A percentile compares a stretch with the other conserved stretches of the same genome.
Conservation (phyloP, 257 asterid species). For the Euphrasia confusa region DNA sequence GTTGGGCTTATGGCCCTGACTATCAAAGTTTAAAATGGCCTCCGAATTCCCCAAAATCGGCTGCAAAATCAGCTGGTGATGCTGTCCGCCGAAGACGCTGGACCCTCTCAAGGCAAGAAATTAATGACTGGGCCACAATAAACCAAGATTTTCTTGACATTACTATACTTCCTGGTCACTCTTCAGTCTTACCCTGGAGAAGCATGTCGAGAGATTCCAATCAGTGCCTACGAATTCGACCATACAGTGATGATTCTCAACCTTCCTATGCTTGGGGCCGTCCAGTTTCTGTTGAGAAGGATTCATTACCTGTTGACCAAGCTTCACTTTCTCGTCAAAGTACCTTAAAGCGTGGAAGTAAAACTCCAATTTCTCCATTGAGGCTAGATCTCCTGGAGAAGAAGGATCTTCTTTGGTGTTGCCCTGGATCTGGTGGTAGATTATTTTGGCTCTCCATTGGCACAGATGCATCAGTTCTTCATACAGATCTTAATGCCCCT, state of each 20-base stretch:
- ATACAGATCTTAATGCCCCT: constrained; percentile 78
- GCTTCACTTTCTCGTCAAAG: constrained; percentile 63
- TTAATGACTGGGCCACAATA: constrained; percentile 32
- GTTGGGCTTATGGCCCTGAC: constrained; percentile 71
- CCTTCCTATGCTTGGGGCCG: constrained; percentile 77
- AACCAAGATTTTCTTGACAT: constrained; percentile 39
- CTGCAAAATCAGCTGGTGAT: constrained; percentile 45
- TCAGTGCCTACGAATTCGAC: constrained; percentile 80
- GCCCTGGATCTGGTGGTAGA: constrained; percentile 68
- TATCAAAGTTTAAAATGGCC: constrained; percentile 57
- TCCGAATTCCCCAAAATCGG: constrained; percentile 50
- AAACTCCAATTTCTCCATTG: constrained; percentile 52
- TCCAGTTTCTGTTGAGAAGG: constrained; percentile 72
- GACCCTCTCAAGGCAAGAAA: constrained; percentile 53
- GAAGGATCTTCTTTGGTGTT: constrained; percentile 81
- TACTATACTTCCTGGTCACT: constrained; percentile 51
- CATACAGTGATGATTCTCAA: constrained; percentile 52
- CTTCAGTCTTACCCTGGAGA: constrained; percentile 78
- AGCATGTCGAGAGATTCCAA: constrained; percentile 61
- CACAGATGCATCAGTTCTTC: constrained; percentile 91
- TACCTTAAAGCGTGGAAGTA: constrained; percentile 51
- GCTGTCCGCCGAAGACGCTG: constrained; percentile 62
- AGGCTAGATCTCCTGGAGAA: constrained; percentile 84
- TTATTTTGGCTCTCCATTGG: constrained; percentile 82
- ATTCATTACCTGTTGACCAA: constrained; percentile 59